Percentiles rank a stretch among this genome's conserved stretches.
These are phyloP conservation scores for Calonectria pseudoturangicola DNA, from an alignment of 2,329 filamentous ascomycete genomes.

Conservation along the genomic window DNA sequence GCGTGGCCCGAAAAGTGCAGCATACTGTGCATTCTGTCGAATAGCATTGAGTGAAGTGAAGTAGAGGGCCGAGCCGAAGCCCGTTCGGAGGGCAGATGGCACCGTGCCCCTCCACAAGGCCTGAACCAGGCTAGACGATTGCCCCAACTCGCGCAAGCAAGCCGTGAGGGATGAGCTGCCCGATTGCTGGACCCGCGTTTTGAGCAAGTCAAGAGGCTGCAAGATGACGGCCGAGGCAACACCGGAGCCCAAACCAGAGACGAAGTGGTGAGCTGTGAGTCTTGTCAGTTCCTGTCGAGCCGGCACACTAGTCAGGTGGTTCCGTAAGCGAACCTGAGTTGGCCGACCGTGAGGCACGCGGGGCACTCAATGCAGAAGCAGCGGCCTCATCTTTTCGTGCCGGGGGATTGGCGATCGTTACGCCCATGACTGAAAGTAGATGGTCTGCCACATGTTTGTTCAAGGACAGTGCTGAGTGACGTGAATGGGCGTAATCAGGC, in stretches of 20 bases:
- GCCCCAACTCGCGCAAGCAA: constrained; percentile 64
- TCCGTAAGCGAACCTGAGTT: constrained; percentile 53
- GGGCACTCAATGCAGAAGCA: constrained; percentile 44
- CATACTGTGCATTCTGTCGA: constrained; percentile 75
- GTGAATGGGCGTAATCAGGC: constrained; percentile 49
- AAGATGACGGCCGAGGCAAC: constrained; percentile 91
- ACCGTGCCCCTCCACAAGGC: constrained; percentile 94
- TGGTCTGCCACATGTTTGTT: constrained; percentile 46
- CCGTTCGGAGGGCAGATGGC: constrained; percentile 94
- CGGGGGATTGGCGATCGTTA: constrained; percentile 49
- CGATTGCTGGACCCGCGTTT: constrained; percentile 95
- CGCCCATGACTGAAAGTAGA: constrained; percentile 51
- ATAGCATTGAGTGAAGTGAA: constrained; percentile 91
- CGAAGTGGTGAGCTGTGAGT: constrained; percentile 84
- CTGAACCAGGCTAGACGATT: constrained; percentile 76
- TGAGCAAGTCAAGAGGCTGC: constrained; percentile 96
- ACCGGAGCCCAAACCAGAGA: constrained; percentile 91
- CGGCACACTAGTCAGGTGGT: constrained; percentile 29
- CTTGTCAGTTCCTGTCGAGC: constrained; percentile 42
- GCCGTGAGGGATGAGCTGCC: constrained; percentile 77
- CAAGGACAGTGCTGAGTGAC: constrained; percentile 46
- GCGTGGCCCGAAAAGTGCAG: constrained; percentile 50
- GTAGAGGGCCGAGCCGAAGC: constrained; percentile 94
- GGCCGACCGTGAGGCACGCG: constrained; percentile 47
- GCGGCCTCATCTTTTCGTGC: constrained; percentile 49